Evolutionary conservation across 2,329 filamentous ascomycete species (phyloP).

Genomic region (Intubia oerlemansii): DNA sequence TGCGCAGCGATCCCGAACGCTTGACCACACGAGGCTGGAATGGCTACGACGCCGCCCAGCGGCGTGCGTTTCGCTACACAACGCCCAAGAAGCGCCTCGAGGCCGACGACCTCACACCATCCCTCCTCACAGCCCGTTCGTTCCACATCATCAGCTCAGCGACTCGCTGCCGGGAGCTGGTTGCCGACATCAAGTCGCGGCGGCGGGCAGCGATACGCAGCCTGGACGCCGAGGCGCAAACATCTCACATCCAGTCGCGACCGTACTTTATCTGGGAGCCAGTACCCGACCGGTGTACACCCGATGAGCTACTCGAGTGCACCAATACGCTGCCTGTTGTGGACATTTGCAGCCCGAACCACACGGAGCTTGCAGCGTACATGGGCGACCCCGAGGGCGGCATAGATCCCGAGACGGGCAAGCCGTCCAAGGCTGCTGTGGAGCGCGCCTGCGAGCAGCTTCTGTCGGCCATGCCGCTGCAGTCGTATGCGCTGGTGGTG

Average conservation of each 20-base stretch:
- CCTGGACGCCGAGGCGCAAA: too few species aligned
- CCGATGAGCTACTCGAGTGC: conserved; percentile 42
- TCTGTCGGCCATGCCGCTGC: conserved; percentile 39
- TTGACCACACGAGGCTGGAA: conserved; percentile 87
- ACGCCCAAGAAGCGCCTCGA: conserved; percentile 73
- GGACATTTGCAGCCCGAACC: conserved; percentile 58
- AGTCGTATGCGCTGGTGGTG: conserved; percentile 45
- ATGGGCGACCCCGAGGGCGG: conserved; percentile 42
- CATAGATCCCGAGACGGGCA: conserved; percentile 30
- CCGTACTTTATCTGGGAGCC: conserved; percentile 89
- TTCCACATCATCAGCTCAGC: conserved; percentile 83
- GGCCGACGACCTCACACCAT: conserved; percentile 43
- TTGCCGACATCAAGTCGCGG: conserved; percentile 45
- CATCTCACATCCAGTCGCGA: too few species aligned
- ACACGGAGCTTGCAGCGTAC: conserved; percentile 69
- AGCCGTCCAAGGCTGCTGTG: conserved; percentile 27
- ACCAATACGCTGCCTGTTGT: conserved; percentile 40
- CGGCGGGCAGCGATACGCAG: conserved; percentile 12
- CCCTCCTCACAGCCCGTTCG: conserved; percentile 47
- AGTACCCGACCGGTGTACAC: conserved; percentile 68
- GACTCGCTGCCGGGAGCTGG: conserved; percentile 51
- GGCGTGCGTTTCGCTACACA: conserved; percentile 62
- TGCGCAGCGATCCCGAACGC: conserved; percentile 43
- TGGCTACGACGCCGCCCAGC: conserved; percentile 42
- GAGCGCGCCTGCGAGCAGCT: conserved; percentile 42